A percentile compares a stretch with the other conserved stretches of the same genome.
These are phyloP conservation scores for Chamaecrista fasciculata DNA, from an alignment of 306 rosid species.

Conservation along the genomic window DNA sequence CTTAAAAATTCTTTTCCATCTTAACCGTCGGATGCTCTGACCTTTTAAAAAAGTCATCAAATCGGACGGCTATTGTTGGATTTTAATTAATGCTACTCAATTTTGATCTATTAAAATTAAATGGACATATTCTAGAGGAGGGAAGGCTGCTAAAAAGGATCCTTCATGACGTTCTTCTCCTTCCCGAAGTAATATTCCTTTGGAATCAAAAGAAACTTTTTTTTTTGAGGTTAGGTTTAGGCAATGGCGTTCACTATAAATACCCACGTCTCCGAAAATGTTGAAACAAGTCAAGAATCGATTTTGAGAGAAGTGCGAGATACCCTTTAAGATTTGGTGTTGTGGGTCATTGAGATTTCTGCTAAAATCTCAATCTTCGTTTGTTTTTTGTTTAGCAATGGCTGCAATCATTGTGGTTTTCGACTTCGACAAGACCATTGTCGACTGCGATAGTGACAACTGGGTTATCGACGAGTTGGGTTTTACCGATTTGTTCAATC, in stretches of 20 bases:
- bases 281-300: background rate
- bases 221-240: background rate
- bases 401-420: conserved; percentile 54
- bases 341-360: background rate
- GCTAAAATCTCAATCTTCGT: background rate
- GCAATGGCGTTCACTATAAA: conserved; percentile 37
- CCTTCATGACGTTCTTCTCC: background rate
- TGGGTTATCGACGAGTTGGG: conserved; percentile 77
- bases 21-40: background rate
- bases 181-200: conserved; percentile 39
- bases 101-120: too few relatives aligned
- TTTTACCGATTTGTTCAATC: conserved; percentile 53
- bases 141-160: background rate
- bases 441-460: conserved; percentile 74
- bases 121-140: background rate
- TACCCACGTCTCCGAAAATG: background rate
- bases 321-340: conserved; percentile 1
- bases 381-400: conserved; percentile 32
- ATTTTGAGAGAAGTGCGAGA: conserved; percentile 12
- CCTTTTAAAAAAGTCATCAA: background rate
- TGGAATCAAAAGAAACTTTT: conserved; percentile 10
- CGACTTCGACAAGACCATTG: conserved; percentile 77
- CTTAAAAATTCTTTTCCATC: background rate
- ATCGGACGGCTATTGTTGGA: conserved; percentile 21
- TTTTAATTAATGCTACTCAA: background rate